These are phyloP conservation scores for Alternaria burnsii DNA, from an alignment of 2,329 filamentous ascomycete species.

Conservation along the genomic window DNA sequence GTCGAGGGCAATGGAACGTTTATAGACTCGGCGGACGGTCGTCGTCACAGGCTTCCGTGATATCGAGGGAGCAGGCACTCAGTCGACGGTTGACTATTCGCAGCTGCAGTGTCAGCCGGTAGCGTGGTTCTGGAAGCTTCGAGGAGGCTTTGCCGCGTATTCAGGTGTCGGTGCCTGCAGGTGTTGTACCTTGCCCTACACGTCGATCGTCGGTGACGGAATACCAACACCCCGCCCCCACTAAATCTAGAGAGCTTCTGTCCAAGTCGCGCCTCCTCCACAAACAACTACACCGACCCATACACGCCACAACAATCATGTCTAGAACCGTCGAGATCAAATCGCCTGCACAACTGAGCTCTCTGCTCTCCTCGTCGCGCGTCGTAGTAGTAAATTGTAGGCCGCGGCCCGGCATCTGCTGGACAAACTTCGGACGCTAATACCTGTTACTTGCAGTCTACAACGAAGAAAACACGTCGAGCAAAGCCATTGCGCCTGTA, in stretches of 20 bases:
- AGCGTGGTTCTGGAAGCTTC: conserved; percentile 39
- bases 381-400: conserved; percentile 91
- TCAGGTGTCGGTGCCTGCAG: conserved; percentile 26
- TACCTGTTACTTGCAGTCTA: conserved; percentile 68
- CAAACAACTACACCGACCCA: conserved; percentile 17
- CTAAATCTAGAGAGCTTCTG: conserved; percentile 17
- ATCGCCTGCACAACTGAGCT: conserved; percentile 52
- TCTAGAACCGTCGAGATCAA: conserved; percentile 55
- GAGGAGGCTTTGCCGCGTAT: conserved; percentile 18
- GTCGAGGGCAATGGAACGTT: not conserved
- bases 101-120: conserved; percentile 1
- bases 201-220: conserved; percentile 24
- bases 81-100: not conserved
- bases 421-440: conserved; percentile 34
- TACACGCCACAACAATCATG: conserved; percentile 47
- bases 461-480: conserved; percentile 85
- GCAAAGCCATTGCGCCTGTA: conserved; percentile 81
- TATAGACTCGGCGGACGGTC: not conserved
- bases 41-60: not conserved
- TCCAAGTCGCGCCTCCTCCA: conserved; percentile 27
- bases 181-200: conserved; percentile 2
- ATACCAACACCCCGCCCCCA: conserved; percentile 33
- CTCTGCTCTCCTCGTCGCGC: conserved; percentile 75
- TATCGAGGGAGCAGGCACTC: not conserved
- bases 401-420: conserved; percentile 49